Evolutionary conservation across 2,329 filamentous ascomycete species (phyloP), one percentile per base, ranked within the genome.

Genomic region (Didymella pinodella): DNA sequence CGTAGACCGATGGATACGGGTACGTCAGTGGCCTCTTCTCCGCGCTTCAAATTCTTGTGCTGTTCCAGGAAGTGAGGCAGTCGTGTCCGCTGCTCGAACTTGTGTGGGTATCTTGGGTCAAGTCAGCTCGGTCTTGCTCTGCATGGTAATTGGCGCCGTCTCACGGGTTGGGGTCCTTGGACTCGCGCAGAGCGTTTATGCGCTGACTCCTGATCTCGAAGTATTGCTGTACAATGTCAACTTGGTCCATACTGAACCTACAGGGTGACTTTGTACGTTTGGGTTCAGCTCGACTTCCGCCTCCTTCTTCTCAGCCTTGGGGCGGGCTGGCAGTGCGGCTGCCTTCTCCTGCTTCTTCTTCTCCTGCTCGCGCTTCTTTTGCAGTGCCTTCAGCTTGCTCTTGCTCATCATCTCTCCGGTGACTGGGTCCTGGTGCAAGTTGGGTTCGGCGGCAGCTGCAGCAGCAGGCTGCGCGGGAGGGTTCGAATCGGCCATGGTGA

Each of bases 141-240:
- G 32, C 32, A 36, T 36, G 32, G n/a, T 6, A n/a, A n/a, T n/a
- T 36, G 32, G 32, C 14, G 14, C 5, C 32, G 8, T 6, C 32
- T 36, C 4, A 78, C 4, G 91, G 91, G 74, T 94, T 90, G 40
- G 91, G 90, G 59, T 88, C 81, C 81, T 90, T 88, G 74, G 86
- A 87, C 74, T 89, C 82, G 72, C 89, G 86, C 64, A 94, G 85
- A 71, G 90, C 89, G 78, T 90, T 89, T 82, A 97, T 88, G 67
- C 85, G 86, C 68, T 91, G 87, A 73, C 90, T 96, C 4, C 54
- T 91, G 76, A 98, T 96, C 82, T 99, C 95, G 77, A 97, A 97
- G 84, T 98, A 99, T 89, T 91, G 89, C 87, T 90, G 71, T 14
- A 28, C 28, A 57, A 25, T 40, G 66, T 74, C 29, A 70, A 49